Conservation (phyloP, 495 filamentous ascomycete genomes). For the Neurospora sp. region DNA sequence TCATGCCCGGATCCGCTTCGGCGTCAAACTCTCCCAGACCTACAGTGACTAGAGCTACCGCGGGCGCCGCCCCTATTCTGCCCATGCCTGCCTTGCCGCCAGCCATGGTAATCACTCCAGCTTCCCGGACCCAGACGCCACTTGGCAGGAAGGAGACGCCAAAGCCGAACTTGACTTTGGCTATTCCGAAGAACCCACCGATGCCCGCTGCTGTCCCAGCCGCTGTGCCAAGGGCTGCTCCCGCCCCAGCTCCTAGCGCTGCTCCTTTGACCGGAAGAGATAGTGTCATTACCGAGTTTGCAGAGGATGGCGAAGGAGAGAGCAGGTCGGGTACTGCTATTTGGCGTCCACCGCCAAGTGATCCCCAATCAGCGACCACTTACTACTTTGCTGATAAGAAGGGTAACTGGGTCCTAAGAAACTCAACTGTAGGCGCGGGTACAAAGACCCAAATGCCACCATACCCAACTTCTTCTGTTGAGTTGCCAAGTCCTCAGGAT, state of each 20-base stretch:
- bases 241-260: constrained; percentile 3
- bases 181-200: constrained; percentile 17
- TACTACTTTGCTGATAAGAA: constrained; percentile 34
- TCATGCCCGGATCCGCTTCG: constrained; percentile 19
- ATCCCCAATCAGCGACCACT: constrained; percentile 27
- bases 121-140: constrained; percentile 11
- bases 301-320: constrained; percentile 34
- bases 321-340: constrained; percentile 18
- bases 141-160: constrained; percentile 14
- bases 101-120: constrained; percentile 9
- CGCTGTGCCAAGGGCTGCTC: constrained; percentile 1
- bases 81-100: background rate
- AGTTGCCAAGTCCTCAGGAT: constrained; percentile 29
- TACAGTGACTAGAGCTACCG: background rate
- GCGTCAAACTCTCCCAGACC: background rate
- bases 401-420: constrained; percentile 35
- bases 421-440: constrained; percentile 6
- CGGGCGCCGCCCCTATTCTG: background rate
- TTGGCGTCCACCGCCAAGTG: constrained; percentile 31
- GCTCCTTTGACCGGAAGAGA: constrained; percentile 15
- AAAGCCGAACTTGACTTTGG: constrained; percentile 22
- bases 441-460: background rate
- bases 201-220: constrained; percentile 1
- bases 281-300: constrained; percentile 37
- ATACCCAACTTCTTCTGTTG: constrained; percentile 6